These are phyloP conservation scores for Pontederia crassipes DNA, from an alignment of 176 grass and related monocot genomes.

Conservation along the genomic window DNA sequence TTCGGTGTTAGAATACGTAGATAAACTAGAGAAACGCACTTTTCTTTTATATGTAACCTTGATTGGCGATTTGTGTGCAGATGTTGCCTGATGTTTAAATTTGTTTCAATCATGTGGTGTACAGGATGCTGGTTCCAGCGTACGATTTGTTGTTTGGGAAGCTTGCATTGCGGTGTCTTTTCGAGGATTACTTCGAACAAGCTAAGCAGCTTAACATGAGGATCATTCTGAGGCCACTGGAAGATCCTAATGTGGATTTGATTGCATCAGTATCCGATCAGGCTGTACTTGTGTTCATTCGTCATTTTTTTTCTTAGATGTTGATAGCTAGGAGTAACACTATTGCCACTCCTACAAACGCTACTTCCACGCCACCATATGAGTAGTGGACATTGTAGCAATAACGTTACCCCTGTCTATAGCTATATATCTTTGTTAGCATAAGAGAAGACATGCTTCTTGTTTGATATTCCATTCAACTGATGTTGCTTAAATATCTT, in stretches of 20 bases:
- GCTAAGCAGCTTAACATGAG: conserved; percentile 41
- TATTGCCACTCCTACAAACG: neutral
- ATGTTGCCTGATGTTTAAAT: neutral
- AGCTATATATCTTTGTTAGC: too few species aligned
- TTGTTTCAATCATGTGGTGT: neutral
- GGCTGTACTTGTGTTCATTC: neutral
- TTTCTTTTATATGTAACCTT: too few species aligned
- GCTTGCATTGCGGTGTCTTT: conserved; percentile 48
- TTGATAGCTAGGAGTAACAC: neutral
- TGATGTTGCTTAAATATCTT: too few species aligned
- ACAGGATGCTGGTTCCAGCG: conserved; percentile 72
- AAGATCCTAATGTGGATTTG: conserved; percentile 82
- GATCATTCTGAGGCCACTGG: conserved; percentile 67
- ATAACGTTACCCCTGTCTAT: too few species aligned
- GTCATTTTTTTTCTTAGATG: neutral
- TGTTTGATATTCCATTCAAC: too few species aligned
- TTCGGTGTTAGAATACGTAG: too few species aligned
- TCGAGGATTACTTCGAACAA: conserved; percentile 88
- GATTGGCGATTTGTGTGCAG: too few species aligned
- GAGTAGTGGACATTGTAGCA: too few species aligned
- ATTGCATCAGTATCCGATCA: conserved; percentile 62
- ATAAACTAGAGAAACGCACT: too few species aligned
- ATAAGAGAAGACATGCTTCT: too few species aligned
- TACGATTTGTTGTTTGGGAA: conserved; percentile 92
- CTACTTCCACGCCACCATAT: too few species aligned